Conservation (phyloP, 345 rosid species). For the Populus simonii region DNA sequence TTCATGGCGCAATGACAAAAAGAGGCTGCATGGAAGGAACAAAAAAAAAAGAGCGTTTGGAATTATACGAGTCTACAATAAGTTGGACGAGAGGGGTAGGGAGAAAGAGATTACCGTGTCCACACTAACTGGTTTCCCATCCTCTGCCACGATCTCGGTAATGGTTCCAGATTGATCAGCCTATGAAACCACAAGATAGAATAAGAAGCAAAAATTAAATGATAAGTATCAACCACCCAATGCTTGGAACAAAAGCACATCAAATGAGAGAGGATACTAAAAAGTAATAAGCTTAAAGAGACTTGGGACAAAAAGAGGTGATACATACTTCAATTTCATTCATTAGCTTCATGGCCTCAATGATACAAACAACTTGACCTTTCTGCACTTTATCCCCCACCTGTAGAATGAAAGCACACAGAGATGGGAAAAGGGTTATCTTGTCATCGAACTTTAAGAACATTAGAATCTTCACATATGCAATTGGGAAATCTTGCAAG, state of each 20-base stretch:
- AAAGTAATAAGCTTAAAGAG: neutral
- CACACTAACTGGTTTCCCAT: slow-evolving; percentile 80
- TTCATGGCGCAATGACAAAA: slow-evolving; percentile 61
- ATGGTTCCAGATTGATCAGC: slow-evolving; percentile 94
- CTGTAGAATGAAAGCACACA: slow-evolving; percentile 26
- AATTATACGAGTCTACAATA: neutral
- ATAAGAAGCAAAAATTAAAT: neutral
- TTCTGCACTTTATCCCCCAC: slow-evolving; percentile 97
- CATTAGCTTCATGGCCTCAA: slow-evolving; percentile 98
- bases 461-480: too few relatives aligned
- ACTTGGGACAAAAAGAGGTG: neutral
- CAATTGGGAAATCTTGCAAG: neutral
- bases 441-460: too few relatives aligned
- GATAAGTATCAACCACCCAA: neutral
- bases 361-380: slow-evolving; percentile 90
- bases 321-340: slow-evolving; percentile 85
- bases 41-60: neutral
- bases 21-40: slow-evolving; percentile 60
- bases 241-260: neutral
- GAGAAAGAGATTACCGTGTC: slow-evolving; percentile 52
- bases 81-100: neutral
- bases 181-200: slow-evolving; percentile 36
- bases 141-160: slow-evolving; percentile 67
- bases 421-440: neutral
- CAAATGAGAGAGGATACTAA: neutral